Base-by-base conservation (phyloP, 345 rosid genomes). In the Gossypium raimondii region DNA sequence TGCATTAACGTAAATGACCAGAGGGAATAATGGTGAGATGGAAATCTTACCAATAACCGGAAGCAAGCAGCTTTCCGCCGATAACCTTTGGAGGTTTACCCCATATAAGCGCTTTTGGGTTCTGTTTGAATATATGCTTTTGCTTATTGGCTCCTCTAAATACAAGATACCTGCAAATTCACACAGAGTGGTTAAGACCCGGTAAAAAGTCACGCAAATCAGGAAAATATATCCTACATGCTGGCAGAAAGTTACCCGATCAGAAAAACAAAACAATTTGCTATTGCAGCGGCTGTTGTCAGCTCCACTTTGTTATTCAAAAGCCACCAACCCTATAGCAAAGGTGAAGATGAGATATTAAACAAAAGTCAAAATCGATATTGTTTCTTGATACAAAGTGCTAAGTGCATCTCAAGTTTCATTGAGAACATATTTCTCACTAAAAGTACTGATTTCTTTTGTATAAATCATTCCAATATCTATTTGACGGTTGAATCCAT, bases 131-230 rank as follows among this genome's bases (percentile, higher is more conserved):
- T 10, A 77, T 80, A 77, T 91, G 99, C 73, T 95, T 95, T 84
- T 95, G 97, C 85, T 87, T 91, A 89, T 90, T 93, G 72, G 97
- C 93, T 79, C 97, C 98, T 86, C 94, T 80, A 74, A 95, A 93
- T 63, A 91, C 97, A 85, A 84, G 79, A 78, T 91, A 93, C 38
- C 98, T 95, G 89, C 73, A 43, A 72, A 55, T 56, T 72, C 17
- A 34, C 70, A 52, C 51, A 17, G 47, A 1, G 43, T 22, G 74
- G 75, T 16, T 59, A 48, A 48, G 75, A 20, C n/a, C 2, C 13
- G 38, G 27, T 43, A 50, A 72, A 75, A 65, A 38, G 57, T 24
- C 55, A 45, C 65, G 0, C 50, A 45, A 79, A 58, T 14, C 22
- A 34, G 12, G 67, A 45, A 44, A 55, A 75, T 44, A 51, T 8